A percentile compares a stretch with the other conserved stretches of the same genome.
These are phyloP conservation scores for Aureobasidium uvarum DNA, from an alignment of 2,329 filamentous ascomycete species.

Conservation along the genomic window DNA sequence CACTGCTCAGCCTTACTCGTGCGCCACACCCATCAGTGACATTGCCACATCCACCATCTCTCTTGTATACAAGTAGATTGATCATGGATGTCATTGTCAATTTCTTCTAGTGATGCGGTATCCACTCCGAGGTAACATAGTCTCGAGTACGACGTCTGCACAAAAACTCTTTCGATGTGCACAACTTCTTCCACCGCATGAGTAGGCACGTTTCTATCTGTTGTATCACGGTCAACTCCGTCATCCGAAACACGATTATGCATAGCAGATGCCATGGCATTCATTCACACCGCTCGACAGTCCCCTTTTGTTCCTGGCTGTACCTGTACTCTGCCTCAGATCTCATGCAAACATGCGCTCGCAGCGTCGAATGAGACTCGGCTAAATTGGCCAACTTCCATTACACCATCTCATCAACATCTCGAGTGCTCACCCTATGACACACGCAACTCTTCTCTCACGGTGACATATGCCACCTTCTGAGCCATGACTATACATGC, in stretches of 20 bases:
- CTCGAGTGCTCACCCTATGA: not conserved
- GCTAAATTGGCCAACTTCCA: not conserved
- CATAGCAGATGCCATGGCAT: not conserved
- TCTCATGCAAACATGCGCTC: not conserved
- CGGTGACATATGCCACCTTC: not conserved
- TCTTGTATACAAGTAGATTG: not conserved
- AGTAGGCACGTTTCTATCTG: too few relatives aligned
- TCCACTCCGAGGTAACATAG: not conserved
- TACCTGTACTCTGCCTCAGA: too few relatives aligned
- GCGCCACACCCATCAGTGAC: slow-evolving; percentile 11
- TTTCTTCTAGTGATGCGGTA: not conserved
- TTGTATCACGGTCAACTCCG: not conserved
- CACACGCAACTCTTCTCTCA: not conserved
- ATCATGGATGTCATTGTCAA: not conserved
- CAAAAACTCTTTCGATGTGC: not conserved
- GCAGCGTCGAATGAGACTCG: not conserved
- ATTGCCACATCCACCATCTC: not conserved
- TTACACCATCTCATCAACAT: not conserved
- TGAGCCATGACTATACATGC: too few relatives aligned
- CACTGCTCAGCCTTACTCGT: slow-evolving; percentile 1
- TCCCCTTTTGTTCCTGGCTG: not conserved
- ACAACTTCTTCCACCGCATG: not conserved
- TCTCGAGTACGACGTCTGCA: not conserved
- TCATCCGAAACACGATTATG: not conserved
- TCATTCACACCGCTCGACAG: not conserved